Evolutionary conservation across 225 moss, liverwort and hornwort species (phyloP).

Genomic region (Physcomitrium patens): DNA sequence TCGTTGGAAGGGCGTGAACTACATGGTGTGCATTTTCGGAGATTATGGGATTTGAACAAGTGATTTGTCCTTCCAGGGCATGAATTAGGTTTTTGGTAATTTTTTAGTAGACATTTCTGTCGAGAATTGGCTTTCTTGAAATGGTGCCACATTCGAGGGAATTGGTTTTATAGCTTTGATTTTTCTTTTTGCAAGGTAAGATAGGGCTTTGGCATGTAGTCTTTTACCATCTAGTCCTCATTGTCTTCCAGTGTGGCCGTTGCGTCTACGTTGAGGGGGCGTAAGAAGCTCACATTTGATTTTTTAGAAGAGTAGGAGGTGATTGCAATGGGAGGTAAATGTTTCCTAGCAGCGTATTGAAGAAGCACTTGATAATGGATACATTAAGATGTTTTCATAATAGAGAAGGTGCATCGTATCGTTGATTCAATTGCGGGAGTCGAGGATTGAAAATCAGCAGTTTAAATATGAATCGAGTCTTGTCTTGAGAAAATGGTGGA

Average conservation of each 20-base stretch:
- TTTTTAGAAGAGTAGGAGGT: not conserved
- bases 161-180: not conserved
- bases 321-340: constrained; percentile 11
- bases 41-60: not conserved
- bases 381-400: constrained; percentile 8
- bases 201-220: not conserved
- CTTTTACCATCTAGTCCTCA: too few species aligned
- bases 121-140: constrained; percentile 22
- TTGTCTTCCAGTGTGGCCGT: constrained; percentile 1
- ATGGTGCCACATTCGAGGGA: not conserved
- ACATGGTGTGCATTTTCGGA: constrained; percentile 1
- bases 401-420: constrained; percentile 8
- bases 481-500: not conserved
- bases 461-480: not conserved
- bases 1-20: not conserved
- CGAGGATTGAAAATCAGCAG: not conserved
- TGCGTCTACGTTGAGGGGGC: not conserved
- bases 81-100: not conserved
- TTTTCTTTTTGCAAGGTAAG: not conserved
- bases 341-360: constrained; percentile 2
- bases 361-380: not conserved
- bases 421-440: not conserved
- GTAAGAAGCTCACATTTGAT: not conserved
- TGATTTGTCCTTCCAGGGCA: not conserved
- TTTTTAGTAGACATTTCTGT: not conserved